Base-by-base conservation (phyloP, 306 rosid species). In the Delonix regia region DNA sequence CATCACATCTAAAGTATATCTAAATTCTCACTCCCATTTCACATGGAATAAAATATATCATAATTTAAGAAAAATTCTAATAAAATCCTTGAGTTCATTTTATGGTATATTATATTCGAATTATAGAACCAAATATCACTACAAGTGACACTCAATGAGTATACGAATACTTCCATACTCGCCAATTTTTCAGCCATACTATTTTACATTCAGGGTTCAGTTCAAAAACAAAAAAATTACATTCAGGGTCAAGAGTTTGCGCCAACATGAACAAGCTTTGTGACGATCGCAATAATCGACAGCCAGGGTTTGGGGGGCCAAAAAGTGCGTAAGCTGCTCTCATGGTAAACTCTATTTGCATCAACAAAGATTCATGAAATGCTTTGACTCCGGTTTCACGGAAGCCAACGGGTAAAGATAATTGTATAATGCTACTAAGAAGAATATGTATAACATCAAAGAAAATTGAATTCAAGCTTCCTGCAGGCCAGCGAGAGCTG, bases 401-500 rank as follows among this genome's bases (percentile, higher is more conserved):
- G 63, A 24, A 15, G 9, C 14, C 30, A 21, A 53, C 12, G 63
- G 30, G 63, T 25, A 57, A 57, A 45, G 12, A 81, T 72, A 73
- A 44, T 74, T 57, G 79, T 81, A 63, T 71, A 72, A 73, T 84
- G 78, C 83, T 80, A 73, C 72, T 34, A 52, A 66, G 81, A 81
- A 81, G 71, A 83, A 48, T 73, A 71, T 75, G 87, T 87, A 82
- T 80, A 80, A 53, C 63, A 80, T 69, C 73, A 59, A 60, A 61
- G 81, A 73, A 85, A 51, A 52, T 9, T 34, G 57, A 75, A 80
- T 82, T 79, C 84, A 82, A 82, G 78, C 83, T 85, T 81, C 84
- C 75, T 48, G 41, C 61, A 34, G 78, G 63, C 67, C 79, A 80
- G 69, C 53, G 49, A 76, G 36, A 62, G 67, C 78, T 44, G 63